Percentiles rank a stretch among this genome's conserved stretches.
Evolutionary conservation across 1,284 basidiomycete species (phyloP).

Genomic region (Boletellus deceptivus): DNA sequence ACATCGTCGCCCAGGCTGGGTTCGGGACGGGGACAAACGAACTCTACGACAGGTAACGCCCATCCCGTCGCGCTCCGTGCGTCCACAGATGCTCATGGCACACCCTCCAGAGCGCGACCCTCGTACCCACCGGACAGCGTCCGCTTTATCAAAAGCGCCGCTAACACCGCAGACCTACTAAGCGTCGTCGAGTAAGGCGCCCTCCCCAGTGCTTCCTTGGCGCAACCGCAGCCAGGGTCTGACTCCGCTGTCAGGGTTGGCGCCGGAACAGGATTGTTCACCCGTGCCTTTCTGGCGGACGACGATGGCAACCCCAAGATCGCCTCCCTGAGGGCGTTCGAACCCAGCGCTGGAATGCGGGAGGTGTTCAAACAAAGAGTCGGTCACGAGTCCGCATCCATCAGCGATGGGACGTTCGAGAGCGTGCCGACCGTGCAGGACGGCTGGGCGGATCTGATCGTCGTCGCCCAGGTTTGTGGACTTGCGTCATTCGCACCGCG

Average conservation of each 20-base stretch:
- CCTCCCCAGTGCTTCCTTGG: background rate
- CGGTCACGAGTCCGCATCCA: conserved; percentile 48
- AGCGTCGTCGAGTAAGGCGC: conserved; percentile 65
- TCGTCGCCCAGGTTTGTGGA: conserved; percentile 66
- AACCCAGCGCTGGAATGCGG: conserved; percentile 76
- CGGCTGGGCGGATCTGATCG: conserved; percentile 69
- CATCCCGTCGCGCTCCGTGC: too few species aligned
- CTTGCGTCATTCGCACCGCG: background rate
- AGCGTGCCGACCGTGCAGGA: conserved; percentile 49
- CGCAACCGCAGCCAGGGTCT: background rate
- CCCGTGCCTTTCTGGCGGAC: conserved; percentile 67
- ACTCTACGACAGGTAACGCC: conserved; percentile 62
- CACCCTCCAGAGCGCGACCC: conserved; percentile 51
- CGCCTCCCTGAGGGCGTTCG: conserved; percentile 56
- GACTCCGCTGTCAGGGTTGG: conserved; percentile 48
- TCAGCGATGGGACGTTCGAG: conserved; percentile 65
- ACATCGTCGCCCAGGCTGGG: conserved; percentile 59
- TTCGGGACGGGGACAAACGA: conserved; percentile 73
- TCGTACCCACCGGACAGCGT: conserved; percentile 64
- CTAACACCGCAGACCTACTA: conserved; percentile 39
- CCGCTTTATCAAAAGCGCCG: conserved; percentile 49
- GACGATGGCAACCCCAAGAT: conserved; percentile 52
- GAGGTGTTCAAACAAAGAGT: conserved; percentile 53
- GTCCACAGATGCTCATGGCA: background rate
- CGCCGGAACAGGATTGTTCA: conserved; percentile 77